These are phyloP conservation scores for Cladosporium velox DNA, from an alignment of 2,329 filamentous ascomycete species.

Conservation along the genomic window DNA sequence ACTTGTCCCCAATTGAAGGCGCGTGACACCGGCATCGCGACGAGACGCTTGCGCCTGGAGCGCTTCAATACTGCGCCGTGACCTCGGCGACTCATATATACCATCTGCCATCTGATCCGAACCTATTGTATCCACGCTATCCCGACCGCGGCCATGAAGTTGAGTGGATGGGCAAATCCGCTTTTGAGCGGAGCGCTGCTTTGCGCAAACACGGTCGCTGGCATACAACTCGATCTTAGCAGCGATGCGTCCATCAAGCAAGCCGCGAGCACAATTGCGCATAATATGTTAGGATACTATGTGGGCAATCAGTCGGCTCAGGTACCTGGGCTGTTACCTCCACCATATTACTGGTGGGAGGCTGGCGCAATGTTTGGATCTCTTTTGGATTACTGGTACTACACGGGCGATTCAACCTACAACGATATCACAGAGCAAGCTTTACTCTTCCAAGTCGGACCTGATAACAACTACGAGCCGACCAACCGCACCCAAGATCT, in stretches of 20 bases:
- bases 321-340: constrained; percentile 58
- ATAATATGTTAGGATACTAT: constrained; percentile 56
- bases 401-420: constrained; percentile 65
- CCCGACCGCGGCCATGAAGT: neutral
- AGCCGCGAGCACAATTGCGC: constrained; percentile 47
- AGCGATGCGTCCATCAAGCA: constrained; percentile 44
- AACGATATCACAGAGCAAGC: constrained; percentile 60
- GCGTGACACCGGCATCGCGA: neutral
- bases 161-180: neutral
- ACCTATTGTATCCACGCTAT: neutral
- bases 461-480: constrained; percentile 62
- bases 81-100: neutral
- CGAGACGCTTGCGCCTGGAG: neutral
- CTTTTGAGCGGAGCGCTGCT: neutral
- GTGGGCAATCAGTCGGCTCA: constrained; percentile 54
- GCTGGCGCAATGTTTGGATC: constrained; percentile 63
- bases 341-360: constrained; percentile 72
- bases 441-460: constrained; percentile 60
- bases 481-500: constrained; percentile 40
- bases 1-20: neutral
- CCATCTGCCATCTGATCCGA: neutral
- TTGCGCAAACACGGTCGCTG: neutral
- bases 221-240: constrained; percentile 18
- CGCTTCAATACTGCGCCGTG: neutral
- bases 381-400: constrained; percentile 69